Percentiles rank a stretch among this genome's conserved stretches.
Evolutionary conservation across 148 eudicot genomes (phyloP).

Genomic region (Nepenthes gracilis): DNA sequence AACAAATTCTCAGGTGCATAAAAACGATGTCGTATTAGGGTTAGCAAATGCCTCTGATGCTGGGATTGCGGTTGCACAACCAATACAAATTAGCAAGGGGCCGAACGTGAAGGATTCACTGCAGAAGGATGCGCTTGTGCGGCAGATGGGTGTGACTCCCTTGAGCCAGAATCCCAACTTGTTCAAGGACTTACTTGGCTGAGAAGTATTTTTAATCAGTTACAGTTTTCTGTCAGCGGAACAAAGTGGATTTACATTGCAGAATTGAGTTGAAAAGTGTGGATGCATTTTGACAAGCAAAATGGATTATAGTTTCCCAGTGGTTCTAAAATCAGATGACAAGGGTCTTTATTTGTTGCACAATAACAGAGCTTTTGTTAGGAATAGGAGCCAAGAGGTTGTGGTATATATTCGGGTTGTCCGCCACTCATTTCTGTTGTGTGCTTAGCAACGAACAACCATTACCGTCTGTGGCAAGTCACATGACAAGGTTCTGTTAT

Average conservation of each 20-base stretch:
- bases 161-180: slow-evolving; percentile 71
- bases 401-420: slow-evolving; percentile 18
- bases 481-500: no score
- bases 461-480: no score
- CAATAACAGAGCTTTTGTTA: no score
- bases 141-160: slow-evolving; percentile 89
- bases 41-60: slow-evolving; percentile 18
- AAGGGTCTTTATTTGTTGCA: no score
- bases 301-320: no score
- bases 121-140: slow-evolving; percentile 76
- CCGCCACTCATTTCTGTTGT: neutral
- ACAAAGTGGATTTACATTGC: no score
- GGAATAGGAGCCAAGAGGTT: neutral
- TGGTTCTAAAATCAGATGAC: no score
- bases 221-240: neutral
- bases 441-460: no score
- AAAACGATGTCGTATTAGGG: slow-evolving; percentile 18
- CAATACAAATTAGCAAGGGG: slow-evolving; percentile 44
- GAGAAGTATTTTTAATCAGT: slow-evolving; percentile 1
- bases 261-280: no score
- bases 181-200: slow-evolving; percentile 82
- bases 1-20: slow-evolving; percentile 4
- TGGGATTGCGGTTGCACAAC: slow-evolving; percentile 7
- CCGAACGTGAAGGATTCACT: slow-evolving; percentile 57
- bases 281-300: no score